A percentile compares a stretch with the other conserved stretches of the same genome.
Conservation (phyloP, 2,329 filamentous ascomycete genomes). For the Keithomyces neogunnii region DNA sequence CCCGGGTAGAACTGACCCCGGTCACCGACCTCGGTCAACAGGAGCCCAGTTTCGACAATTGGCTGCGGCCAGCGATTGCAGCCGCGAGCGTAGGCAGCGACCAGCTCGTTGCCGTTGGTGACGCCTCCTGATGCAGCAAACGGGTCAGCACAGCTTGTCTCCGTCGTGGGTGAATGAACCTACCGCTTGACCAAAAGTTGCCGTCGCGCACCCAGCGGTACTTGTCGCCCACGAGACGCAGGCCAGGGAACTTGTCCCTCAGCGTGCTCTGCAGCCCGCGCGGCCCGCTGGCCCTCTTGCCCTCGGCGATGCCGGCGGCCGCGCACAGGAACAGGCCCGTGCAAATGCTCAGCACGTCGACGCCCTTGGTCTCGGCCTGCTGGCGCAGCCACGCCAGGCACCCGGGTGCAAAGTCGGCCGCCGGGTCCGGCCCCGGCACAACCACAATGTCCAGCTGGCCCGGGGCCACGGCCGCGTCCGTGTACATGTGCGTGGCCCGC, state of each 20-base stretch:
- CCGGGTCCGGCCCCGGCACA: slow-evolving; percentile 41
- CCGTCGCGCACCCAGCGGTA: slow-evolving; percentile 43
- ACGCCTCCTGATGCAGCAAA: slow-evolving; percentile 33
- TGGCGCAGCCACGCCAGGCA: slow-evolving; percentile 32
- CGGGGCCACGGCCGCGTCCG: slow-evolving; percentile 37
- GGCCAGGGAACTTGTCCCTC: slow-evolving; percentile 26
- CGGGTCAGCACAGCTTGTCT: background rate
- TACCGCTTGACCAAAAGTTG: slow-evolving; percentile 47
- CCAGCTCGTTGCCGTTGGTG: slow-evolving; percentile 48
- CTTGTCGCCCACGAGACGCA: slow-evolving; percentile 35
- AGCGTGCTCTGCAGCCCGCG: slow-evolving; percentile 32
- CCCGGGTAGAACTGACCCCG: slow-evolving; percentile 34
- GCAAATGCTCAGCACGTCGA: slow-evolving; percentile 44
- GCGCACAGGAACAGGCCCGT: slow-evolving; percentile 41
- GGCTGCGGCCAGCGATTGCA: slow-evolving; percentile 32
- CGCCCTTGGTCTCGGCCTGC: slow-evolving; percentile 28
- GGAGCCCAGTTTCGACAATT: slow-evolving; percentile 34
- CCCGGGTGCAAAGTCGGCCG: slow-evolving; percentile 19
- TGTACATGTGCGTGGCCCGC: slow-evolving; percentile 33
- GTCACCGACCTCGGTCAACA: slow-evolving; percentile 40
- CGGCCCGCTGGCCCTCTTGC: slow-evolving; percentile 38
- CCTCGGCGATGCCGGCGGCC: slow-evolving; percentile 38
- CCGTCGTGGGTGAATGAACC: slow-evolving; percentile 8
- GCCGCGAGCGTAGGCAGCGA: slow-evolving; percentile 40
- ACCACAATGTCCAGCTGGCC: slow-evolving; percentile 42